A percentile compares a stretch with the other conserved stretches of the same genome.
phyloP scores from a whole-genome alignment of 352 stramenopile species.

The Phytopythium montanum region DNA sequence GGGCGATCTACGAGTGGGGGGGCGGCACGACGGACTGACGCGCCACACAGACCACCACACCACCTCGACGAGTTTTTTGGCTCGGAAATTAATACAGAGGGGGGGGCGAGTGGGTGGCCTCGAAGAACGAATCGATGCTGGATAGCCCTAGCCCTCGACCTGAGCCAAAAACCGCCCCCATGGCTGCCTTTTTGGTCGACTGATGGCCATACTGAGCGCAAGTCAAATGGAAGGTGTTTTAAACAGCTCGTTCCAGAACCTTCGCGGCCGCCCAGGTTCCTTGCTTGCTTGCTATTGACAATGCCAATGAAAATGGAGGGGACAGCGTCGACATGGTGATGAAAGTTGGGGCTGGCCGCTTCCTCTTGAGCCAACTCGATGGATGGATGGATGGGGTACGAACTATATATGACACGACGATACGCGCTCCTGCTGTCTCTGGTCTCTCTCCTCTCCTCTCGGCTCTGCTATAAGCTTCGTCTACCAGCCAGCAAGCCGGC shows the following conservation, averaged over 20 bases:
- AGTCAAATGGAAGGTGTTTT: slow-evolving; percentile 4
- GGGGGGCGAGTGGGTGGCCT: slow-evolving; percentile 9
- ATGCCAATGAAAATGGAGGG: too few species aligned
- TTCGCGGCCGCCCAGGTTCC: too few species aligned
- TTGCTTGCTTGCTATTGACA: too few species aligned
- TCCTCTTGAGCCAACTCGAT: background rate
- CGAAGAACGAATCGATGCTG: too few species aligned
- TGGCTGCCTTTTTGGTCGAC: background rate
- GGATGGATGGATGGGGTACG: background rate
- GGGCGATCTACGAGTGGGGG: background rate
- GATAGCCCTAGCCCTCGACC: background rate
- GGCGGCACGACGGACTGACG: slow-evolving; percentile 3
- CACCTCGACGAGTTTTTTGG: background rate
- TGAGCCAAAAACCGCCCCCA: too few species aligned
- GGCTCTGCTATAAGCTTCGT: slow-evolving; percentile 8
- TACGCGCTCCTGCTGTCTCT: slow-evolving; percentile 1
- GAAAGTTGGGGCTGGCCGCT: background rate
- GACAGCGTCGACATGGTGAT: background rate
- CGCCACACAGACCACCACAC: background rate
- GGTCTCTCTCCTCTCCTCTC: background rate
- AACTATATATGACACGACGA: slow-evolving; percentile 2
- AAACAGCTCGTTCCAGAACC: slow-evolving; percentile 21
- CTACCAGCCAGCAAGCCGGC: background rate
- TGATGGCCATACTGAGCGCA: background rate
- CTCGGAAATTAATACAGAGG: background rate